phyloP scores from a whole-genome alignment of 169 alveolate species.

The Plasmodium yoelii region DNA sequence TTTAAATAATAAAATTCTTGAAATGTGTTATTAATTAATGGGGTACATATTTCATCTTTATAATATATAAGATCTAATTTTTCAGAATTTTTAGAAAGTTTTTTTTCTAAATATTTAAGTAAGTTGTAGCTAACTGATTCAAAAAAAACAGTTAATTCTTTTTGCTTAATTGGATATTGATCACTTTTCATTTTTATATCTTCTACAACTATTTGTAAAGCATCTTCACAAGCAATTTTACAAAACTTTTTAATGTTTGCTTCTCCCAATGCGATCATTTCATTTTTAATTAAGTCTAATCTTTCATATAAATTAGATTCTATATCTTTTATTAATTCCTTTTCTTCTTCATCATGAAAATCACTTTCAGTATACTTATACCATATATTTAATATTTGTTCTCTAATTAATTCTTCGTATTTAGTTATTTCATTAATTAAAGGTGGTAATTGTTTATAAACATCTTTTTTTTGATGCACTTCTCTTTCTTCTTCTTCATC shows the following conservation, averaged over 20 bases:
- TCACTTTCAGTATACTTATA: conserved; percentile 76
- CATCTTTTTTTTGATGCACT: conserved; percentile 6
- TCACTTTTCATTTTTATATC: conserved; percentile 77
- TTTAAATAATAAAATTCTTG: conserved; percentile 75
- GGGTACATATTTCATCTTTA: conserved; percentile 72
- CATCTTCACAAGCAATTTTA: conserved; percentile 78
- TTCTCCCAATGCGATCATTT: conserved; percentile 75
- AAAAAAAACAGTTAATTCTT: conserved; percentile 55
- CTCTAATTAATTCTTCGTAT: conserved; percentile 75
- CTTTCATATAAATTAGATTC: conserved; percentile 73
- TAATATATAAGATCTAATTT: conserved; percentile 69
- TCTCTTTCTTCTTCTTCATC: conserved; percentile 19
- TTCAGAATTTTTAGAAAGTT: conserved; percentile 68
- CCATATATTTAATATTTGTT: conserved; percentile 76
- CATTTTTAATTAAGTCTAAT: conserved; percentile 65
- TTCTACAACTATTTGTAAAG: conserved; percentile 73
- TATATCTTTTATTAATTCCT: conserved; percentile 73
- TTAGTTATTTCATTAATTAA: conserved; percentile 60
- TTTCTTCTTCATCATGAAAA: conserved; percentile 75
- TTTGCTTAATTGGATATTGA: conserved; percentile 75
- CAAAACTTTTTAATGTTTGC: conserved; percentile 64
- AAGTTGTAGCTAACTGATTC: conserved; percentile 76
- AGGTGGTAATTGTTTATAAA: conserved; percentile 52
- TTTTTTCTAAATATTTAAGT: conserved; percentile 72
- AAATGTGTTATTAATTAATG: conserved; percentile 61